These are phyloP conservation scores for Aurinia saxatilis DNA, from an alignment of 345 rosid species.

Conservation along the genomic window DNA sequence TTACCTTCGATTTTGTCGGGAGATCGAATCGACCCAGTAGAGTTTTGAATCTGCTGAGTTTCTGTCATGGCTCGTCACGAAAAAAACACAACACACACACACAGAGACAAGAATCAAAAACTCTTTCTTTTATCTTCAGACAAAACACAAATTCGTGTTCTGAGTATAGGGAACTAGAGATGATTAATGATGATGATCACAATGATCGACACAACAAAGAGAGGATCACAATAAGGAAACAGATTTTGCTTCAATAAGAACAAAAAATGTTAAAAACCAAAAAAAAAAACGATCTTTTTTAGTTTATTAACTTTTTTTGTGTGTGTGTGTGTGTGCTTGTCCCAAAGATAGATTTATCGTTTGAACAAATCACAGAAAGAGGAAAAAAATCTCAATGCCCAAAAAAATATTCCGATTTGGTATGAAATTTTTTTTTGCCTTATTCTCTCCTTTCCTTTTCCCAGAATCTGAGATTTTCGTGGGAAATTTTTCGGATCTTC, in stretches of 20 bases:
- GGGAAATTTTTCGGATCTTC: slow-evolving; percentile 43
- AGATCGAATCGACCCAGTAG: slow-evolving; percentile 54
- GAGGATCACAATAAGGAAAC: background rate
- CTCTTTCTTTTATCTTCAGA: background rate
- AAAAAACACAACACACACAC: slow-evolving; percentile 13
- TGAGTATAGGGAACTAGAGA: slow-evolving; percentile 11
- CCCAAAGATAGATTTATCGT: slow-evolving; percentile 25
- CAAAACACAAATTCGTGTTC: slow-evolving; percentile 1
- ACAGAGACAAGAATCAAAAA: background rate
- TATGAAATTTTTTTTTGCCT: slow-evolving; percentile 22
- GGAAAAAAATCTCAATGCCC: slow-evolving; percentile 16
- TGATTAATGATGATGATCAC: slow-evolving; percentile 8
- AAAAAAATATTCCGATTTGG: slow-evolving; percentile 42
- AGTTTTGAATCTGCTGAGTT: slow-evolving; percentile 49
- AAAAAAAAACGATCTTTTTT: slow-evolving; percentile 1
- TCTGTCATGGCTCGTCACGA: slow-evolving; percentile 51
- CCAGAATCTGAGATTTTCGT: slow-evolving; percentile 30
- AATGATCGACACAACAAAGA: slow-evolving; percentile 26
- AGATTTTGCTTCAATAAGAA: slow-evolving; percentile 2
- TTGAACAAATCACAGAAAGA: slow-evolving; percentile 35
- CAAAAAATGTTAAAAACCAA: slow-evolving; percentile 7
- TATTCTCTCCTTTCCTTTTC: slow-evolving; percentile 19
- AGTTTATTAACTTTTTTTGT: slow-evolving; percentile 2
- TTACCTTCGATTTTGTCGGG: slow-evolving; percentile 59
- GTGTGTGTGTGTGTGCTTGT: background rate